Base-by-base conservation (phyloP, 768 basidiomycete genomes). In the Hygrocybe coccinea region DNA sequence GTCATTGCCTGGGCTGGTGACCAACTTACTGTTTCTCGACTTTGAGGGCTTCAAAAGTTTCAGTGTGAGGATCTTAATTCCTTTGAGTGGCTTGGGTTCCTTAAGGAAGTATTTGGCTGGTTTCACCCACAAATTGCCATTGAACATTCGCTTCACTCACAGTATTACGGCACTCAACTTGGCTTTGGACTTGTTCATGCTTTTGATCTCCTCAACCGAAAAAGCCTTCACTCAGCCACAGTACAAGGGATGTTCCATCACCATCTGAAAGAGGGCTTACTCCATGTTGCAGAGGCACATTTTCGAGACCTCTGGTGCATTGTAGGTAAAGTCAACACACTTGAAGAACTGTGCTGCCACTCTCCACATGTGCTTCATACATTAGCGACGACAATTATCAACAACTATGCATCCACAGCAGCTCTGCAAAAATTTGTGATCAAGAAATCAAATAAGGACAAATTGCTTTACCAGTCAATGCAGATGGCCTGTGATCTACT, bases 41-140 rank as follows among this genome's bases (percentile, higher is more conserved):
- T 78, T 2, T 73, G 68, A 9, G 71, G 71, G 0, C 63, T 79
- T 1, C 73, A 64, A 49, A 65, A 65, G 14, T 75, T 62, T 46
- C 65, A 64, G 0, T 57, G 62, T 0, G 65, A 74, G 15, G 78
- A 79, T 54, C 37, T 56, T 7, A 79, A 73, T 37, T 67, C 70
- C 0, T 76, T 65, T 57, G 72, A 78, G 10, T 62, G 71, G 0
- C 58, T 76, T 0, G 72, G 77, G 45, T 76, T 62, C 58, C 54
- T 71, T 3, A 43, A 72, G 1, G 44, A 61, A 0, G 52, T 64
- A 0, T 73, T 74, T 43, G 72, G 76, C 0, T 79, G 74, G 75
- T 67, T 79, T 14, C 76, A 79, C 52, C 55, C 68, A 0, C 37
- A 61, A 33, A 76, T 79, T 68, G 74, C 74, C 3, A 67, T 68